Evolutionary conservation across 768 basidiomycete species (phyloP), one percentile per base, ranked within the genome.

Genomic region (Lyophyllum atratum): DNA sequence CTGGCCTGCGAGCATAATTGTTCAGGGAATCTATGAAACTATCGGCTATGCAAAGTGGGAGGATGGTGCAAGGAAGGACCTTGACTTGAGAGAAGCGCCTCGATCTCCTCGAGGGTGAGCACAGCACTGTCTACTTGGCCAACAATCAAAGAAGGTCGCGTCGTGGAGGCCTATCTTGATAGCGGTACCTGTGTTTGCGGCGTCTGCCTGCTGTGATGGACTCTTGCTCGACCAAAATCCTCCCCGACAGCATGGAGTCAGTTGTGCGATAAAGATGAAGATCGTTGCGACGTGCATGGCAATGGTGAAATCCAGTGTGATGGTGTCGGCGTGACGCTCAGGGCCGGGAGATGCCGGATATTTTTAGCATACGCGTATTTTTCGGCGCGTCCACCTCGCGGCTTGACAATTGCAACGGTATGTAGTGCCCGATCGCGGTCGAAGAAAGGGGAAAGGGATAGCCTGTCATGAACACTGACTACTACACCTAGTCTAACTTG

Each of bases 1-100:
- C 87, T 1, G 84, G 79, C 65, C 76, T 79, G 17, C 71, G 74
- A 43, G 74, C 60, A 59, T 82, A 80, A 19, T 71, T 66, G 10
- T 74, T 72, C 15, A 85, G 69, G 25, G 55, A 46, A 34, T 56
- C 66, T 66, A 21, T 21, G 14, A 47, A 40, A 24, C 4, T 54
- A 46, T 40, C n/a, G 14, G 19, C 6, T 7, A 12, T 28, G n/a
- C 3, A 12, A 24, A 15, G n/a, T 4, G 10, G 4, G 4, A 40
- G 15, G 39, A 6, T 15, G 5, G 37, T n/a, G 5, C n/a, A 17
- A 25, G 9, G 22, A 40, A 65, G 11, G 7, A 52, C 66, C 64
- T 52, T 60, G 60, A 46, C 40, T 57, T 7, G n/a, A 34, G 19
- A 58, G 22, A 50, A 67, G 29, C 22, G 24, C 24, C 21, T 28